phyloP scores from a whole-genome alignment of 345 rosid genomes.

The Linum trigynum region DNA sequence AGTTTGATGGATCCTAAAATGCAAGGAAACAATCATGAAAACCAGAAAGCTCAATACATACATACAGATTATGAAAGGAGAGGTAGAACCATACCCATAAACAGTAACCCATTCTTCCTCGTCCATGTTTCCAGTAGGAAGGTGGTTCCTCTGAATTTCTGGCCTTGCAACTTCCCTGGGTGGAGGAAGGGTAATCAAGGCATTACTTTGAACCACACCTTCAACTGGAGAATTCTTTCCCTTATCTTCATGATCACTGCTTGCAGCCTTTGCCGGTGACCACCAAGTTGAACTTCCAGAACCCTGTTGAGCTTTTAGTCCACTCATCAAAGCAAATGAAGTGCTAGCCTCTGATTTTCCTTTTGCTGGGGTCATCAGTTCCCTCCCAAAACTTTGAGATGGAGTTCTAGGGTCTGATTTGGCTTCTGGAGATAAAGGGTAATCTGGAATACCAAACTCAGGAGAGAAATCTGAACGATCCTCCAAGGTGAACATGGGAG shows the following conservation, averaged over 20 bases:
- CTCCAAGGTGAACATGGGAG: conserved; percentile 79
- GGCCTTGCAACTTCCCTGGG: conserved; percentile 97
- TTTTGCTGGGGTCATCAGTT: conserved; percentile 44
- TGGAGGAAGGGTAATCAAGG: conserved; percentile 78
- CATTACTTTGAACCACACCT: conserved; percentile 80
- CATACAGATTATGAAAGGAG: neutral
- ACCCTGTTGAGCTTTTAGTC: conserved; percentile 56
- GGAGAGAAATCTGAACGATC: conserved; percentile 89
- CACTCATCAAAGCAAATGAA: conserved; percentile 47
- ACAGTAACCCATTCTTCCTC: conserved; percentile 99
- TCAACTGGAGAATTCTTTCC: conserved; percentile 88
- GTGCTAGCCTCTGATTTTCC: conserved; percentile 52
- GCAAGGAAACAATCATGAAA: no score
- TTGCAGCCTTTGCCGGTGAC: conserved; percentile 49
- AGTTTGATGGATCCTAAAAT: no score
- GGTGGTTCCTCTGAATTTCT: conserved; percentile 55
- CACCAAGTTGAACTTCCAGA: conserved; percentile 59
- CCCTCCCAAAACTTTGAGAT: conserved; percentile 39
- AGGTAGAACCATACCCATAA: conserved; percentile 55
- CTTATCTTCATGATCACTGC: conserved; percentile 70
- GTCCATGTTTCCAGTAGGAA: conserved; percentile 65
- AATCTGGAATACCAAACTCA: conserved; percentile 72
- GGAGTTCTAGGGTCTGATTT: conserved; percentile 59
- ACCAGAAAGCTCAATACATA: neutral
- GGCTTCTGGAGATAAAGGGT: conserved; percentile 55